These are phyloP conservation scores for Starmera caribaea DNA, from an alignment of 805 yeast genomes.

Conservation along the genomic window DNA sequence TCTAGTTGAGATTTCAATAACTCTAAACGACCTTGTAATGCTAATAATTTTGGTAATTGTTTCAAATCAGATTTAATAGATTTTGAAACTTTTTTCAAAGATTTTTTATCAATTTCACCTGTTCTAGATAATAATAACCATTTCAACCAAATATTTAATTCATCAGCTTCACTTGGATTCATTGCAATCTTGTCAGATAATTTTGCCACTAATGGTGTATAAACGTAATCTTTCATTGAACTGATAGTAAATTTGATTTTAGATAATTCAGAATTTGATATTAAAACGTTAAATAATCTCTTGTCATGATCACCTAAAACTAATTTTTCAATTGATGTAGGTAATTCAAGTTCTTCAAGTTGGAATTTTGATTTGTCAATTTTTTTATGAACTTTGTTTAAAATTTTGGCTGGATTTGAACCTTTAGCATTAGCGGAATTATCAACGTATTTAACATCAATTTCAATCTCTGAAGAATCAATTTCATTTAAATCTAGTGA, in stretches of 20 bases:
- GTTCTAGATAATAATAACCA: constrained; percentile 71
- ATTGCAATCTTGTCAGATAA: constrained; percentile 37
- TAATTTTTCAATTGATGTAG: constrained; percentile 5
- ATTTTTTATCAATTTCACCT: constrained; percentile 10
- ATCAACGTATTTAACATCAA: constrained; percentile 16
- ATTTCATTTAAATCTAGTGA: constrained; percentile 15
- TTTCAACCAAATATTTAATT: constrained; percentile 57
- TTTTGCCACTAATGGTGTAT: constrained; percentile 34
- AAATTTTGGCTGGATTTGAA: constrained; percentile 11
- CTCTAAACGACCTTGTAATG: constrained; percentile 80
- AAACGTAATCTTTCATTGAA: constrained; percentile 30
- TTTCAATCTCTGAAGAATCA: constrained; percentile 9
- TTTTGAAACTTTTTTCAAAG: constrained; percentile 45
- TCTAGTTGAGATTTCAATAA: constrained; percentile 68
- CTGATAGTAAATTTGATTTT: constrained; percentile 32
- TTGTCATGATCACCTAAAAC: constrained; percentile 12
- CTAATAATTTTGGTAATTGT: constrained; percentile 56
- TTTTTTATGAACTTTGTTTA: constrained; percentile 11
- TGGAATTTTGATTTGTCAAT: constrained; percentile 19
- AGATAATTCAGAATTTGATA: constrained; percentile 24
- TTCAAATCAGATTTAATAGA: constrained; percentile 47
- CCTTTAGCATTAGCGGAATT: constrained; percentile 3
- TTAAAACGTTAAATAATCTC: constrained; percentile 15
- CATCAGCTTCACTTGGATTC: constrained; percentile 31
- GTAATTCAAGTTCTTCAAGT: constrained; percentile 16